phyloP scores from a whole-genome alignment of 345 rosid species.

The Cardamine chenopodiifolia region DNA sequence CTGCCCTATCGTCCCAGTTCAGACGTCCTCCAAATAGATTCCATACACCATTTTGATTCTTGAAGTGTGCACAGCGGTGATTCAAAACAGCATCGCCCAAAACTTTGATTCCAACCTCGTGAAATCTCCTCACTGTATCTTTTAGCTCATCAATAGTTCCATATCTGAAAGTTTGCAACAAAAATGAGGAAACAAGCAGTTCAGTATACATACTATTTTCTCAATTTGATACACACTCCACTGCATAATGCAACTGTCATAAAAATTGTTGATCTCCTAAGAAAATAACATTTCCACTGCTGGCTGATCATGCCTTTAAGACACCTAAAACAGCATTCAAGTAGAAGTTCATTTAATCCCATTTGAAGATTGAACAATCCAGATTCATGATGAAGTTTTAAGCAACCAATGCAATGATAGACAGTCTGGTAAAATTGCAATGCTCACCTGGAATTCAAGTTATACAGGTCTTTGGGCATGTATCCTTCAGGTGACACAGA shows the following conservation, averaged over 20 bases:
- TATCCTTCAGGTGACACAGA: slow-evolving; percentile 99
- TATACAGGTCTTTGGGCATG: slow-evolving; percentile 92
- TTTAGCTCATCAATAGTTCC: slow-evolving; percentile 85
- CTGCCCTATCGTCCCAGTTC: slow-evolving; percentile 92
- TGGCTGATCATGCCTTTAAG: background rate
- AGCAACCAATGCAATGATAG: slow-evolving; percentile 2
- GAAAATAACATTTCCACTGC: background rate
- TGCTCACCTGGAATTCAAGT: slow-evolving; percentile 83
- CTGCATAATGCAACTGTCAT: background rate
- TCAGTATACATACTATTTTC: background rate
- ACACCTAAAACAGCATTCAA: slow-evolving; percentile 21
- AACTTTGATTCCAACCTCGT: slow-evolving; percentile 72
- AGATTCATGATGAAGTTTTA: background rate
- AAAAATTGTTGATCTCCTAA: background rate
- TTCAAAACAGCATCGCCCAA: slow-evolving; percentile 95
- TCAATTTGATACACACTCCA: slow-evolving; percentile 8
- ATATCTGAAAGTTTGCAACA: slow-evolving; percentile 55
- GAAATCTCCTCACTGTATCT: slow-evolving; percentile 68
- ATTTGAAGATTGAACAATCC: slow-evolving; percentile 11
- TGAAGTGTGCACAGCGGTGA: slow-evolving; percentile 90
- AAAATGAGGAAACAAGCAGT: background rate
- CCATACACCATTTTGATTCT: slow-evolving; percentile 92
- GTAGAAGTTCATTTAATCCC: background rate
- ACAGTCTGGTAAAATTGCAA: background rate
- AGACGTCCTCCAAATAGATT: slow-evolving; percentile 90